Evolutionary conservation across 78 protist species (phyloP).

Genomic region (Polysphondylium violaceum): DNA sequence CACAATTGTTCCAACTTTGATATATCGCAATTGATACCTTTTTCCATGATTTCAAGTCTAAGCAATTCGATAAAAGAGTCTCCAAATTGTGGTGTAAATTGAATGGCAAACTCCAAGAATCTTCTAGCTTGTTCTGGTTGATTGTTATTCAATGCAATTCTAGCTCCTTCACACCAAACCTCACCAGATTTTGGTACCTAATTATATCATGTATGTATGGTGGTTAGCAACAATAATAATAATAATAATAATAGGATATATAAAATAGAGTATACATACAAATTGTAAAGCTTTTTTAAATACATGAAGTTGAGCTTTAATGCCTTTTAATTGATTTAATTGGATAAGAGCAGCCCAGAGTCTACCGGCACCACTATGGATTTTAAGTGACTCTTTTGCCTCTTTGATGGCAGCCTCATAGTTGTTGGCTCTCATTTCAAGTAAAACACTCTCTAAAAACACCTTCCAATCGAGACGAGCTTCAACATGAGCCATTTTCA

Average conservation of each 20-base stretch:
- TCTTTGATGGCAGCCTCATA: constrained; percentile 74
- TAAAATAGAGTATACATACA: background rate
- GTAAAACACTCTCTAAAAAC: constrained; percentile 86
- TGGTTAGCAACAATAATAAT: background rate
- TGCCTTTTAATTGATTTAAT: constrained; percentile 78
- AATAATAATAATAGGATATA: background rate
- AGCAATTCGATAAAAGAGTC: constrained; percentile 95
- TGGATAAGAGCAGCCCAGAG: constrained; percentile 96
- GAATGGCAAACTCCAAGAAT: constrained; percentile 90
- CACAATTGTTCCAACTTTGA: constrained; percentile 81
- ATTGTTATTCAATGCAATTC: constrained; percentile 87
- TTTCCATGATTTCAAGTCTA: constrained; percentile 80
- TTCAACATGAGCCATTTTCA: constrained; percentile 75
- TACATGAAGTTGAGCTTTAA: constrained; percentile 62
- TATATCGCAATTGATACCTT: constrained; percentile 76
- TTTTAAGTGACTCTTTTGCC: constrained; percentile 85
- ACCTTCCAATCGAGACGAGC: constrained; percentile 91
- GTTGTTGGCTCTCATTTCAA: constrained; percentile 90
- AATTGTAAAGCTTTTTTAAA: constrained; percentile 69
- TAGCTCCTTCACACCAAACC: constrained; percentile 98
- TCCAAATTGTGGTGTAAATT: constrained; percentile 97
- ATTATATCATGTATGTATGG: no score
- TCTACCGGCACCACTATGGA: constrained; percentile 92
- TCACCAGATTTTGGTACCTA: constrained; percentile 96
- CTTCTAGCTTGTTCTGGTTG: constrained; percentile 73